phyloP scores from a whole-genome alignment of 345 rosid species.

The Citrus inodora region DNA sequence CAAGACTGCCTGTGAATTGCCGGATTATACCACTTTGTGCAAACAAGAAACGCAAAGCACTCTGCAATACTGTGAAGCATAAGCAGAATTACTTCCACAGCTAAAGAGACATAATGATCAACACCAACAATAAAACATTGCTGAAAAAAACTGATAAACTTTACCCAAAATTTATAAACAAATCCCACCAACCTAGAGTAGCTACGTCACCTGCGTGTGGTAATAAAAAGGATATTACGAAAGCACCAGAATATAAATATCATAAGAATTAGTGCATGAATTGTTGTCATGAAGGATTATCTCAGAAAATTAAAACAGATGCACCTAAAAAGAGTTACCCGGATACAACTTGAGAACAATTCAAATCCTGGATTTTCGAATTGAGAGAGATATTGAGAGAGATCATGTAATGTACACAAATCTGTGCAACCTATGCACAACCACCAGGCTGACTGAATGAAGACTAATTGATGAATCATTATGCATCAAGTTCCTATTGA shows the following conservation, averaged over 20 bases:
- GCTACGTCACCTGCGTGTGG: conserved; percentile 67
- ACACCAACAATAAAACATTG: conserved; percentile 1
- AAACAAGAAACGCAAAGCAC: conserved; percentile 89
- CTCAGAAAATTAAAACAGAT: background rate
- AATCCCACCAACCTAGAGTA: conserved; percentile 95
- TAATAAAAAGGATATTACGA: background rate
- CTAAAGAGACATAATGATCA: background rate
- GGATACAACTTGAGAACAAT: background rate
- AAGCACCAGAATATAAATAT: conserved; percentile 2
- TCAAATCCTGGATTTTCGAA: no score
- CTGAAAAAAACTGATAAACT: conserved; percentile 8
- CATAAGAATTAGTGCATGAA: background rate
- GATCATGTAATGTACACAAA: background rate
- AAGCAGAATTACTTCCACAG: conserved; percentile 8
- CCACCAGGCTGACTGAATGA: background rate
- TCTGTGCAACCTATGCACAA: background rate
- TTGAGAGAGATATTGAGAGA: no score
- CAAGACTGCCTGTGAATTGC: conserved; percentile 68
- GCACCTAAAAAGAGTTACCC: background rate
- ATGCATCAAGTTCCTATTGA: background rate
- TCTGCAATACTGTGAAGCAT: conserved; percentile 70
- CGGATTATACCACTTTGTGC: conserved; percentile 88
- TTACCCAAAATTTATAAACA: conserved; percentile 86
- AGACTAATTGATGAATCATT: background rate
- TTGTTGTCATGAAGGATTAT: background rate